These are phyloP conservation scores for Gymnopus androsaceus DNA, from an alignment of 1,284 basidiomycete genomes.

Conservation along the genomic window DNA sequence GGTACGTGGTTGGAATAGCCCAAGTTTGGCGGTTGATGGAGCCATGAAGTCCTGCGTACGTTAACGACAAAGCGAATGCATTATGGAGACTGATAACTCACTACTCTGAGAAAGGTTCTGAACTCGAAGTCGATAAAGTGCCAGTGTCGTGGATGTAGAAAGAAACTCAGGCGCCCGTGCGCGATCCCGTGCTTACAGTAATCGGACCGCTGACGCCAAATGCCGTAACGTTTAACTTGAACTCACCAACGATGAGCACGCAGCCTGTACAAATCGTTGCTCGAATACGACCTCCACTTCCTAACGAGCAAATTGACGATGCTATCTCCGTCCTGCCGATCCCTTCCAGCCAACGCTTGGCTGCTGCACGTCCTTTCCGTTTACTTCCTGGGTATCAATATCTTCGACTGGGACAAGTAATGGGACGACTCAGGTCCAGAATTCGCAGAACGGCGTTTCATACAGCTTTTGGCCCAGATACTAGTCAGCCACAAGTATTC, in stretches of 20 bases:
- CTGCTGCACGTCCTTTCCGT: slow-evolving; percentile 6
- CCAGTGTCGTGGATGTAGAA: too few relatives aligned
- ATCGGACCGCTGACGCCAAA: too few relatives aligned
- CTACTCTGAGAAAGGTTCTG: too few relatives aligned
- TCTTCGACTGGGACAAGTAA: neutral
- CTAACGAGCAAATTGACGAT: neutral
- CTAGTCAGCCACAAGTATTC: slow-evolving; percentile 67
- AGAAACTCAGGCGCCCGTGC: too few relatives aligned
- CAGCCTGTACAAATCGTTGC: slow-evolving; percentile 7
- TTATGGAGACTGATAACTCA: too few relatives aligned
- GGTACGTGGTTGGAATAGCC: too few relatives aligned
- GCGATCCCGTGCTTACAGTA: too few relatives aligned
- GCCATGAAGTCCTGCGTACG: too few relatives aligned
- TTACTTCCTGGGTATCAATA: slow-evolving; percentile 7
- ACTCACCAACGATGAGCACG: slow-evolving; percentile 4
- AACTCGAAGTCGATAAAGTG: too few relatives aligned
- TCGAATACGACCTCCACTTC: slow-evolving; percentile 9
- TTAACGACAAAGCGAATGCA: too few relatives aligned
- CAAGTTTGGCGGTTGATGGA: too few relatives aligned
- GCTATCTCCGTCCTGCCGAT: neutral
- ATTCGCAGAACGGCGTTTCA: slow-evolving; percentile 7
- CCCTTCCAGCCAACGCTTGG: neutral
- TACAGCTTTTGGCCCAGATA: neutral
- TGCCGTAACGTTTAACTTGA: neutral
- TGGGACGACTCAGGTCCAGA: neutral